Evolutionary conservation across 2,329 filamentous ascomycete genomes (phyloP).

Genomic region (Stylonectria norvegica): DNA sequence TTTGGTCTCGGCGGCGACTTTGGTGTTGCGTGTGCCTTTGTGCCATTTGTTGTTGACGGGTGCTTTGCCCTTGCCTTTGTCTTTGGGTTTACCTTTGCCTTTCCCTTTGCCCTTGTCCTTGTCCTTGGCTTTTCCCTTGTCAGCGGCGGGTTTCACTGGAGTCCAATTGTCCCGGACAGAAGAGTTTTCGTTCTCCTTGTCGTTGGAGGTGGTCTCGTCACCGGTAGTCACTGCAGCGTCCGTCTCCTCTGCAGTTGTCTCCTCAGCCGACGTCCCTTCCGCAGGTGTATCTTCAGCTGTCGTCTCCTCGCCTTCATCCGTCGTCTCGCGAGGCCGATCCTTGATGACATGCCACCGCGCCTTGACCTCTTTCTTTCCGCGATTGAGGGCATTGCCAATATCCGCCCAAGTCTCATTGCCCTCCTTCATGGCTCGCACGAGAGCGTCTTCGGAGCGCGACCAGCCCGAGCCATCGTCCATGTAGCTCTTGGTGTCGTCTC

Average conservation of each 20-base stretch:
- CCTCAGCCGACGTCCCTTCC: no score
- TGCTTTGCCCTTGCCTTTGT: slow-evolving; percentile 7
- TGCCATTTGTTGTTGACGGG: slow-evolving; percentile 14
- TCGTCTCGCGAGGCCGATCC: slow-evolving; percentile 11
- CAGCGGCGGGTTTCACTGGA: background rate
- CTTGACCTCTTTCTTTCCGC: slow-evolving; percentile 28
- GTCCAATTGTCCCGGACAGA: no score
- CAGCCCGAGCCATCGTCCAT: slow-evolving; percentile 19
- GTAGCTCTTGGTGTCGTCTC: background rate
- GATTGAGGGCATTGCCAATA: slow-evolving; percentile 28
- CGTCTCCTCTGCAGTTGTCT: slow-evolving; percentile 1
- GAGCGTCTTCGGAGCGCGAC: slow-evolving; percentile 35
- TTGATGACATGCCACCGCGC: slow-evolving; percentile 33
- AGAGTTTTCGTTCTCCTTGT: slow-evolving; percentile 2
- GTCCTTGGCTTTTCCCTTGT: slow-evolving; percentile 5
- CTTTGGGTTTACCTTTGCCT: slow-evolving; percentile 2
- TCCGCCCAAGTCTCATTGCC: slow-evolving; percentile 29
- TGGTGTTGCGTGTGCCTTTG: slow-evolving; percentile 18
- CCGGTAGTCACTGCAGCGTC: background rate
- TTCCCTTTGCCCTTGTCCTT: slow-evolving; percentile 5
- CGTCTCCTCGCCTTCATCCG: no score
- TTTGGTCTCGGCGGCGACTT: slow-evolving; percentile 20
- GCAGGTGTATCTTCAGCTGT: slow-evolving; percentile 3
- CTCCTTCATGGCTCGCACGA: slow-evolving; percentile 35
- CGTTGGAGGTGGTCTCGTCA: slow-evolving; percentile 3